A percentile compares a stretch with the other conserved stretches of the same genome.
phyloP scores from a whole-genome alignment of 208 protist species.

The Endotrypanum monterogeii region DNA sequence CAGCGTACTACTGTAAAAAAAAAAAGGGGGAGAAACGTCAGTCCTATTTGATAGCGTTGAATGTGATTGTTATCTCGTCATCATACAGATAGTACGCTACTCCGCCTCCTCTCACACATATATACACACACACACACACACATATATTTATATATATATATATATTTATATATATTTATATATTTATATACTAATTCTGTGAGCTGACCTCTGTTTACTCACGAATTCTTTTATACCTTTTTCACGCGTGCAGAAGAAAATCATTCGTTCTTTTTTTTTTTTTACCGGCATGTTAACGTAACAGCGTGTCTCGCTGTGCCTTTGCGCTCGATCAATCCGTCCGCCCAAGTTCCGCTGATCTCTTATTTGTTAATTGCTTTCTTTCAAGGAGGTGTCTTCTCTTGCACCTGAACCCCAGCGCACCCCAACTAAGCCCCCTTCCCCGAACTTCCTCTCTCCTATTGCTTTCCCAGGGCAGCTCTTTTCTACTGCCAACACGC shows the following conservation, averaged over 20 bases:
- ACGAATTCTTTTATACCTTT: too few species aligned
- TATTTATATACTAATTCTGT: too few species aligned
- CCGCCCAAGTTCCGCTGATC: neutral
- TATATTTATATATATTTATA: too few species aligned
- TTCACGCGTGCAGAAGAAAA: too few species aligned
- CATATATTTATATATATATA: too few species aligned
- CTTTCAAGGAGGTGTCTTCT: neutral
- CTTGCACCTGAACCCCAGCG: neutral
- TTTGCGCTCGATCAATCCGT: neutral
- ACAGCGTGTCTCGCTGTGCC: neutral
- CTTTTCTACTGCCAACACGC: neutral
- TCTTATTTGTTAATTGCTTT: slow-evolving; percentile 1
- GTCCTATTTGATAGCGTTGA: too few species aligned
- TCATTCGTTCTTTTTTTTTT: too few species aligned
- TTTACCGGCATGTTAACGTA: too few species aligned
- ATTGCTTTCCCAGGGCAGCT: neutral
- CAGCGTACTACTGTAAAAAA: too few species aligned
- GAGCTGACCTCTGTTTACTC: too few species aligned
- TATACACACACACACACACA: neutral
- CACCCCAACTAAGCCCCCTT: neutral
- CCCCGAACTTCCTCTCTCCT: too few species aligned
- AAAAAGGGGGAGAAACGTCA: too few species aligned
- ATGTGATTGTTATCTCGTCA: neutral
- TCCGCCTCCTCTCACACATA: neutral
- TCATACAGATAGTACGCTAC: neutral